Evolutionary conservation across 1,284 basidiomycete genomes (phyloP), one percentile per base, ranked within the genome.

Genomic region (Sanghuangporus baumii): DNA sequence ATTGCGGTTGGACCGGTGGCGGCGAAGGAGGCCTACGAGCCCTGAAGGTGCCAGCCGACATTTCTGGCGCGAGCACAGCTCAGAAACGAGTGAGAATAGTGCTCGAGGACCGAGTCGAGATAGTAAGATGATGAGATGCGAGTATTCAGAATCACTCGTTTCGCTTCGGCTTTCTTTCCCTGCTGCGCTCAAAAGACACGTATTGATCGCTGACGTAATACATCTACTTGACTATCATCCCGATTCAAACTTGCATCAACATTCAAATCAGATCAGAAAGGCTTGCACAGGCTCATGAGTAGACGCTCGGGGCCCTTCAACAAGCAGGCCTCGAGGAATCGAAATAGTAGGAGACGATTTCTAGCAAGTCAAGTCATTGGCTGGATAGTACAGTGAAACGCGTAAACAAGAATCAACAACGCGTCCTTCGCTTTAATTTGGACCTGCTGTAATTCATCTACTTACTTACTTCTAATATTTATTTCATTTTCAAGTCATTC

Each of bases 1-100:
- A 67, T 65, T 79, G 74, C 36, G 73, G 65, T 67, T 73, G 67
- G 57, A 78, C 79, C 61, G 80, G 80, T 6, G 84, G 83, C 14
- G 88, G 88, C 61, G 88, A 87, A 26, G 87, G 76, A 57, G 84
- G 84, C 68, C 87, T 79, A 71, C 88, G 79, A 58, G 79, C 83
- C 72, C 88, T 72, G 62, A 78, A 66, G 43, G 55, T 64, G 20
- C 59, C 63, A 61, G 65, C 56, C 74, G 59, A 47, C 61, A 61
- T 63, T 47, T 47, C 18, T 34, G 12, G n/a, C 26, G 26, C 12
- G 11, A 51, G 48, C 23, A 23, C 20, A 12, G 20, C 48, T 20
- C 48, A 26, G 8, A 38, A 41, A 14, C 20, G 23, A 57, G 11
- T n/a, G 18, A 14, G 20, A 16, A 55, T 16, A 37, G 37, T 8